Base-by-base conservation (phyloP, 2,329 filamentous ascomycete species). In the Aspergillus cejpii region DNA sequence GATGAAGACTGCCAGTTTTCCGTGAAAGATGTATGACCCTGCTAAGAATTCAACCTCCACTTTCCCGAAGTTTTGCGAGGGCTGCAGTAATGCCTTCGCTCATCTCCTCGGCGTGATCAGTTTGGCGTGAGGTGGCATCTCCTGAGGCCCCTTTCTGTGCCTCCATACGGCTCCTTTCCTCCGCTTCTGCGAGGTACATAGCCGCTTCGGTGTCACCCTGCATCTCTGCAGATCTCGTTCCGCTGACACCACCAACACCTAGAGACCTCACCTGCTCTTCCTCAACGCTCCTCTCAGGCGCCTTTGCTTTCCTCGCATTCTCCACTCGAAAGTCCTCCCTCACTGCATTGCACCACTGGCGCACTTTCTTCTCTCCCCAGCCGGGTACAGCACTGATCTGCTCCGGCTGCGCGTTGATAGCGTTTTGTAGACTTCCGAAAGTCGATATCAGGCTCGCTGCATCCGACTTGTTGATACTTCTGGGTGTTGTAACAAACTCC, bases 321-420 rank as follows among this genome's bases (percentile, higher is more conserved):
- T 82, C 80, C 4, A 84, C 80, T 46, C 87, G 74, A 57, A 97
- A 96, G 0, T 88, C 87, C 66, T 94, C 89, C 48, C 87, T 79
- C 1, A 96, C 85, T 7, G 85, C 84, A 45, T 74, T 78, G 54
- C 78, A 84, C 91, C 91, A 97, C 46, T 81, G 79, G 66, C 85
- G 84, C 17, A 96, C 88, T 68, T 98, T 98, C 71, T 87, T 89
- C 67, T 94, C 87, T 26, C 92, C 92, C 90, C 90, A 98, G 1
- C 92, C 92, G 23, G 83, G 79, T n/a, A 98, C 81, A 50, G 87
- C 72, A 11, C 82, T 80, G 27, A 98, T 77, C 65, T 94, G 86
- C 62, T 97, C 92, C 0, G 87, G 80, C 36, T 85, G 79, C 1
- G 89, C 91, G 64, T 96, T 96, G 47, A 97, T 75, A 0, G 91